These are phyloP conservation scores for Colletotrichum sp. DNA, from an alignment of 2,329 filamentous ascomycete genomes.

Conservation along the genomic window DNA sequence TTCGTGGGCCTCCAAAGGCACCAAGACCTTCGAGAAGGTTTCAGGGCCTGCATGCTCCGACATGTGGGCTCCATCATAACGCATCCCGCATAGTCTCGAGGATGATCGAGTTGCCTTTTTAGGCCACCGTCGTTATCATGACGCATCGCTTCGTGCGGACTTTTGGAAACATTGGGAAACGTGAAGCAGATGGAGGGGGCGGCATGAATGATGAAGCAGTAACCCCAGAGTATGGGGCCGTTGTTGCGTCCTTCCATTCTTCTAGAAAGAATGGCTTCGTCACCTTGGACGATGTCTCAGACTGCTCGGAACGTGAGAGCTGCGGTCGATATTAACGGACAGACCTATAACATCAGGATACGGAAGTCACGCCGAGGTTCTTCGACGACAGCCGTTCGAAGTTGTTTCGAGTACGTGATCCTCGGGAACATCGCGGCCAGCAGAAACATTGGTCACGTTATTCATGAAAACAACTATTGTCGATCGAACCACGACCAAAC, in stretches of 20 bases:
- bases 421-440: neutral
- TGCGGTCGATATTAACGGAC: neutral
- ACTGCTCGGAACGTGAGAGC: neutral
- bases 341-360: conserved; percentile 4
- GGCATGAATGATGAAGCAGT: conserved; percentile 3
- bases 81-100: conserved; percentile 18
- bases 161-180: conserved; percentile 16
- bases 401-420: neutral
- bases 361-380: conserved; percentile 1
- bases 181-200: neutral
- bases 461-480: neutral
- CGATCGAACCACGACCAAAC: conserved; percentile 8
- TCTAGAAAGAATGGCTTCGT: conserved; percentile 17
- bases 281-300: neutral
- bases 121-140: conserved; percentile 15
- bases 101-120: conserved; percentile 15
- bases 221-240: neutral
- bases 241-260: neutral
- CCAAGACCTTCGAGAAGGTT: conserved; percentile 24
- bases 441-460: neutral
- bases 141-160: neutral
- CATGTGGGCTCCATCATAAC: neutral
- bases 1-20: conserved; percentile 11
- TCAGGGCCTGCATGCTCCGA: conserved; percentile 18
- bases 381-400: neutral